A percentile compares a stretch with the other conserved stretches of the same genome.
Evolutionary conservation across 768 basidiomycete genomes (phyloP).

Genomic region (Tricholomella constricta): DNA sequence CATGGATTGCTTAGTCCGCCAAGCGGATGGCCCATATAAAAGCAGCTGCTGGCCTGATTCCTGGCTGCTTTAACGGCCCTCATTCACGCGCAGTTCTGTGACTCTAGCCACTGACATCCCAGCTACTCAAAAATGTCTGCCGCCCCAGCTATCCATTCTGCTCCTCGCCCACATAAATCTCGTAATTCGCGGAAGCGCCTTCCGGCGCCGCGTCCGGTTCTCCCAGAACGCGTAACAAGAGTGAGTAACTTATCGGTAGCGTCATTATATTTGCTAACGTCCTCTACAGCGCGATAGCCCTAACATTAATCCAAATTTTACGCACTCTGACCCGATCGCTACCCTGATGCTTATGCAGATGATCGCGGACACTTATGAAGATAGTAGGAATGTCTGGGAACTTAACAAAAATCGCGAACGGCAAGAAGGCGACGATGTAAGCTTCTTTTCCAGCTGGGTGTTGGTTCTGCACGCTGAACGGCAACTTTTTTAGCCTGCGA

Average conservation of each 20-base stretch:
- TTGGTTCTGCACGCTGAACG: background rate
- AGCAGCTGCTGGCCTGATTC: background rate
- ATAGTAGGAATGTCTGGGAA: constrained; percentile 16
- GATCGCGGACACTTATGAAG: constrained; percentile 21
- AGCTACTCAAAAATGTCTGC: background rate
- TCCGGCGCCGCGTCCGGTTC: background rate
- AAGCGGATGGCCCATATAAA: constrained; percentile 7
- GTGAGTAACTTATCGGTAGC: background rate
- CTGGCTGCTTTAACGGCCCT: background rate
- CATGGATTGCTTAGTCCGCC: constrained; percentile 1
- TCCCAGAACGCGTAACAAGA: background rate
- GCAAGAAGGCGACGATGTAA: constrained; percentile 10
- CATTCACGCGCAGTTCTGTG: background rate
- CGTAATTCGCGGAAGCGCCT: background rate
- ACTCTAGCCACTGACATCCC: background rate
- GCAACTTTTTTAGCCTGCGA: constrained; percentile 8
- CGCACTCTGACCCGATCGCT: constrained; percentile 8
- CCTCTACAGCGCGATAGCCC: background rate
- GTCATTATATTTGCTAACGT: background rate
- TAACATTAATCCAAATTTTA: background rate
- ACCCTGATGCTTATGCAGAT: constrained; percentile 18
- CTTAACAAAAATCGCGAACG: constrained; percentile 6
- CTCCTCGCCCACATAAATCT: background rate
- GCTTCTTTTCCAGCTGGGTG: background rate
- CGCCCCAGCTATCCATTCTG: background rate